These are phyloP conservation scores for Sporothrix variecibatus DNA, from an alignment of 2,329 filamentous ascomycete species.

Conservation along the genomic window DNA sequence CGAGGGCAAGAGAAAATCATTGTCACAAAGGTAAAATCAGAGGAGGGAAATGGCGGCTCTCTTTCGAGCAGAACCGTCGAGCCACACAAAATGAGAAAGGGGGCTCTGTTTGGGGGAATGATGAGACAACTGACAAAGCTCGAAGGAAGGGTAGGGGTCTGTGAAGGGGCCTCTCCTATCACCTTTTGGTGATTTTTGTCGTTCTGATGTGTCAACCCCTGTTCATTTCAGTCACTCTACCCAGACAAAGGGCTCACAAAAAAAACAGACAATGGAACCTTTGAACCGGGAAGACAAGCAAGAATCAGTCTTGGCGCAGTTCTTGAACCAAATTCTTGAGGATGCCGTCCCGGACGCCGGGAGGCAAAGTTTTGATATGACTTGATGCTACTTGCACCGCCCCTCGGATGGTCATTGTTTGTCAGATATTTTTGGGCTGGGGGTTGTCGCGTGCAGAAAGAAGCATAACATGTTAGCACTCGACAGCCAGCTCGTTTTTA, in stretches of 20 bases:
- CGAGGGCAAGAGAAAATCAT: not conserved
- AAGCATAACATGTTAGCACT: too few species aligned
- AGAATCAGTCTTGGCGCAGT: not conserved
- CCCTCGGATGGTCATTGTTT: not conserved
- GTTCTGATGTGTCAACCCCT: not conserved
- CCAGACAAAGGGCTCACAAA: not conserved
- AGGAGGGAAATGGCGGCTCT: not conserved
- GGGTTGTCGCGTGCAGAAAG: not conserved
- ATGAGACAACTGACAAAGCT: not conserved
- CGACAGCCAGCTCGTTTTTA: not conserved
- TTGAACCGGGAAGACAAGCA: not conserved
- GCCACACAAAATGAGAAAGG: not conserved
- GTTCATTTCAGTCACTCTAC: not conserved
- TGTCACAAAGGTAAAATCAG: not conserved
- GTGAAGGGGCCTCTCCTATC: not conserved
- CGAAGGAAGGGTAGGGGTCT: not conserved
- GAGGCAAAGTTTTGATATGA: not conserved
- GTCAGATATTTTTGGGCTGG: not conserved
- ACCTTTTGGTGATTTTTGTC: not conserved
- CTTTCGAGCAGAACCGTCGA: not conserved
- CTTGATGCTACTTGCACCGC: not conserved
- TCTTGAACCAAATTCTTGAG: not conserved
- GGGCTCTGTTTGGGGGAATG: not conserved
- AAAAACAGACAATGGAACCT: not conserved
- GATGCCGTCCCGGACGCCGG: not conserved